These are phyloP conservation scores for Aspergillus sclerotialis DNA, from an alignment of 2,329 filamentous ascomycete genomes.

Conservation along the genomic window DNA sequence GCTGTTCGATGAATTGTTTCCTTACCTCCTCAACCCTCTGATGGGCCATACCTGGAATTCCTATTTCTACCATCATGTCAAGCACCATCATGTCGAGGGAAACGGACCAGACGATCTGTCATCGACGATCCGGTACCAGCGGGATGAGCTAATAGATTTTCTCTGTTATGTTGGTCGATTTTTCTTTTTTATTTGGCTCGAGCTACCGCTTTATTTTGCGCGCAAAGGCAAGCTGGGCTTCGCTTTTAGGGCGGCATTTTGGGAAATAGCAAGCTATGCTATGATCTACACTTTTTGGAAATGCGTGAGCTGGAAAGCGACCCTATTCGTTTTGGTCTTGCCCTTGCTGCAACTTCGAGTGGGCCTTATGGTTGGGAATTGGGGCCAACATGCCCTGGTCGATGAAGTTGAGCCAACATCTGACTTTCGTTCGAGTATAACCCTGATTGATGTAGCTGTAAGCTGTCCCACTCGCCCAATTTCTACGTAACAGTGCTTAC, in stretches of 20 bases:
- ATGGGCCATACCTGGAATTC: slow-evolving; percentile 82
- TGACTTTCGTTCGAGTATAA: slow-evolving; percentile 72
- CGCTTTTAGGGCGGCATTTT: slow-evolving; percentile 52
- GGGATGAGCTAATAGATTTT: slow-evolving; percentile 61
- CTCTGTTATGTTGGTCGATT: slow-evolving; percentile 68
- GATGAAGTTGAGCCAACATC: slow-evolving; percentile 68
- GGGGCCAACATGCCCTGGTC: slow-evolving; percentile 77
- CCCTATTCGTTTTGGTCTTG: slow-evolving; percentile 59
- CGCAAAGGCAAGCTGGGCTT: slow-evolving; percentile 51
- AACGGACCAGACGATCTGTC: slow-evolving; percentile 72
- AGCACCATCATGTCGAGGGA: slow-evolving; percentile 76
- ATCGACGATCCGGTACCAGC: slow-evolving; percentile 68
- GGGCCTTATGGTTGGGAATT: slow-evolving; percentile 75
- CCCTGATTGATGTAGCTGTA: slow-evolving; percentile 70
- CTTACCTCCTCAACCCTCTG: slow-evolving; percentile 66
- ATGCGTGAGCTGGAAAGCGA: slow-evolving; percentile 47
- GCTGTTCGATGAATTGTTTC: slow-evolving; percentile 59
- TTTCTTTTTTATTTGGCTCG: slow-evolving; percentile 65
- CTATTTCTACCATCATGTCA: slow-evolving; percentile 80
- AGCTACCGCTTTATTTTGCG: slow-evolving; percentile 67
- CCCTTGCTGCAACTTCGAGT: slow-evolving; percentile 61
- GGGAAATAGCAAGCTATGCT: slow-evolving; percentile 54
- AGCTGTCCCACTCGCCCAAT: slow-evolving; percentile 24
- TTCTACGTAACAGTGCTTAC: not conserved
- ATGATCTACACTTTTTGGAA: slow-evolving; percentile 47